Percentiles rank a stretch among this genome's conserved stretches.
phyloP scores from a whole-genome alignment of 768 basidiomycete genomes.

The button mushroom (Agaricus bisporus) region DNA sequence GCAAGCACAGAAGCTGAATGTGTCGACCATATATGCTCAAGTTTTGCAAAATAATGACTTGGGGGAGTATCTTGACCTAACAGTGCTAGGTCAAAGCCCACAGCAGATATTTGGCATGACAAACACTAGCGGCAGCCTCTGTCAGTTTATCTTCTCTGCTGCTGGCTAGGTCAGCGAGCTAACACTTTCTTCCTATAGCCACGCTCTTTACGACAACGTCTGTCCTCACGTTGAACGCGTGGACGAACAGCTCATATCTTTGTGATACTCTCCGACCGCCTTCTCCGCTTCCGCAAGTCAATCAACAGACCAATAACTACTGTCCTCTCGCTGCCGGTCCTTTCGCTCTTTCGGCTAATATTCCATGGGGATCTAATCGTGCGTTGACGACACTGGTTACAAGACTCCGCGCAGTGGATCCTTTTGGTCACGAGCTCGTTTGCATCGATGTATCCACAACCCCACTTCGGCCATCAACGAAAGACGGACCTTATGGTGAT shows the following conservation, averaged over 20 bases:
- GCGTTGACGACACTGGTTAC: conserved; percentile 82
- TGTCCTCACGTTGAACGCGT: conserved; percentile 73
- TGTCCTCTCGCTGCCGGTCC: conserved; percentile 80
- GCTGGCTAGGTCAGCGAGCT: neutral
- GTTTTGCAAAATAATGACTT: conserved; percentile 39
- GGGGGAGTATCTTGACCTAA: conserved; percentile 57
- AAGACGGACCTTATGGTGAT: conserved; percentile 45
- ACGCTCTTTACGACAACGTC: conserved; percentile 83
- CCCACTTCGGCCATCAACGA: conserved; percentile 52
- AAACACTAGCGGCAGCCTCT: conserved; percentile 56
- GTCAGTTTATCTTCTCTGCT: conserved; percentile 34
- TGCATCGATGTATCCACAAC: conserved; percentile 80
- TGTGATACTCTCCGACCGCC: conserved; percentile 78
- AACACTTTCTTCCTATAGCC: conserved; percentile 36
- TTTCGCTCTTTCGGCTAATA: conserved; percentile 74
- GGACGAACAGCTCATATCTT: conserved; percentile 64
- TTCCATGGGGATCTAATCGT: conserved; percentile 59
- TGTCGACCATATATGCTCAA: conserved; percentile 71
- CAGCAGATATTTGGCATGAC: conserved; percentile 54
- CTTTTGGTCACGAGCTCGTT: conserved; percentile 71
- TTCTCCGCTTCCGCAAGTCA: conserved; percentile 53
- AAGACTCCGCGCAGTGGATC: conserved; percentile 83
- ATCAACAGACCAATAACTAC: conserved; percentile 37
- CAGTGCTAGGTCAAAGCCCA: conserved; percentile 60
- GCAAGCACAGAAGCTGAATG: conserved; percentile 50